These are phyloP conservation scores for Coemansia sp. DNA, from an alignment of 192 early-diverging fungal genomes.

Conservation along the genomic window DNA sequence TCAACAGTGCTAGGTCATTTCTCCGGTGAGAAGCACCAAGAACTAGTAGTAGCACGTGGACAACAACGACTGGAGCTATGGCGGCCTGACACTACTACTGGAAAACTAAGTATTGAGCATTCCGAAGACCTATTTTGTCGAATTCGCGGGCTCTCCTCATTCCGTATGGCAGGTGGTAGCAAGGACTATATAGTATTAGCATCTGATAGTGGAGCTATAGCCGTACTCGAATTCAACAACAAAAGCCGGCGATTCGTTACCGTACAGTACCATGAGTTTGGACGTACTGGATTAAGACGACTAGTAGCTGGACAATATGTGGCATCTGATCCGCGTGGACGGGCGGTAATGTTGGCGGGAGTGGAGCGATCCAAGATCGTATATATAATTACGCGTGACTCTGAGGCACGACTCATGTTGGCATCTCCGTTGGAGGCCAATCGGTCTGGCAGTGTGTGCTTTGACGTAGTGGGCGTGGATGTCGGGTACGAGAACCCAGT, in stretches of 20 bases:
- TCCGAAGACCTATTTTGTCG: conserved; percentile 81
- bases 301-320: conserved; percentile 95
- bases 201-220: conserved; percentile 86
- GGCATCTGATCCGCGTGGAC: conserved; percentile 92
- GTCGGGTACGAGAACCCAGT: conserved; percentile 99
- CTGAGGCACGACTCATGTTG: conserved; percentile 76
- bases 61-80: conserved; percentile 77
- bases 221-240: conserved; percentile 87
- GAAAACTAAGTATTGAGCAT: conserved; percentile 73
- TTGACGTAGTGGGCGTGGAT: conserved; percentile 85
- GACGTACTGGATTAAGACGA: conserved; percentile 86
- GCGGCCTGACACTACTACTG: conserved; percentile 71
- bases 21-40: conserved; percentile 86
- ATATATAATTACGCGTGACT: conserved; percentile 94
- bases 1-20: conserved; percentile 87
- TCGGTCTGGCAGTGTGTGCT: conserved; percentile 74
- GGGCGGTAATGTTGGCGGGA: conserved; percentile 93
- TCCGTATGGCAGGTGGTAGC: conserved; percentile 84
- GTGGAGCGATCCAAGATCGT: conserved; percentile 95
- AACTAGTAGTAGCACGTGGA: conserved; percentile 74
- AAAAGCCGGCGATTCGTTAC: conserved; percentile 70
- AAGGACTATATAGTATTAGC: conserved; percentile 93
- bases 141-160: conserved; percentile 78
- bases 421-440: conserved; percentile 96
- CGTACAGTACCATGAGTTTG: conserved; percentile 92